Percentiles rank a stretch among this genome's conserved stretches.
phyloP scores from a whole-genome alignment of 2,329 filamentous ascomycete species.

The Didymella sp. region DNA sequence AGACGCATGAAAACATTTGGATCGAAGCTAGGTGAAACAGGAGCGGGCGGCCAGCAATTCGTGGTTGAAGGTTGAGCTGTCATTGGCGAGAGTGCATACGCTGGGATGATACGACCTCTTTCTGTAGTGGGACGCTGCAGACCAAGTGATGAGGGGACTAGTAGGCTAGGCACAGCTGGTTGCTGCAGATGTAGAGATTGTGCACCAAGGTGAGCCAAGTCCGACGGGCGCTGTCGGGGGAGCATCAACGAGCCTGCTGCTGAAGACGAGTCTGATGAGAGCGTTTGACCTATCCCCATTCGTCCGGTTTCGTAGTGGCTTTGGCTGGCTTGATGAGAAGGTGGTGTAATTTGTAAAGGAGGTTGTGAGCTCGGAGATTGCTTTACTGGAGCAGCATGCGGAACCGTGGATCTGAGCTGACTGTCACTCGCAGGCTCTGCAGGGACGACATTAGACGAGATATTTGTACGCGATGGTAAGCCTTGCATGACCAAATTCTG shows the following conservation, averaged over 20 bases:
- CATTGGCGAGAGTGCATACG: background rate
- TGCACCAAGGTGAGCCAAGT: too few species aligned
- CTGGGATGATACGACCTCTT: background rate
- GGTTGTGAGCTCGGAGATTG: background rate
- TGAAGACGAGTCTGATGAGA: background rate
- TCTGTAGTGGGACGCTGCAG: background rate
- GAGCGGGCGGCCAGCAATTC: background rate
- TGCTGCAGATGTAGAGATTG: background rate
- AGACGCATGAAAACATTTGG: background rate
- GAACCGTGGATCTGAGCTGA: background rate
- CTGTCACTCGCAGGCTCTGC: background rate
- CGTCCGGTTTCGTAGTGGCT: background rate
- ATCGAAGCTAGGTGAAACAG: background rate
- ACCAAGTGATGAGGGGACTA: background rate
- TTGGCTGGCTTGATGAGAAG: background rate
- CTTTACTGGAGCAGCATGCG: background rate
- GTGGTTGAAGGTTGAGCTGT: background rate
- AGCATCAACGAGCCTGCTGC: background rate
- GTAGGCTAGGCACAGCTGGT: background rate
- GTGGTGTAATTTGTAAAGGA: background rate
- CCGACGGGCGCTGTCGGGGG: background rate
- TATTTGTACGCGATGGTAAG: background rate
- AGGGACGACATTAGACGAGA: background rate
- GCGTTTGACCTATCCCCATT: background rate
- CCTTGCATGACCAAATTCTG: background rate